Evolutionary conservation across 768 basidiomycete species (phyloP), one percentile per base, ranked within the genome.

Genomic region (Naganishia onofrii): DNA sequence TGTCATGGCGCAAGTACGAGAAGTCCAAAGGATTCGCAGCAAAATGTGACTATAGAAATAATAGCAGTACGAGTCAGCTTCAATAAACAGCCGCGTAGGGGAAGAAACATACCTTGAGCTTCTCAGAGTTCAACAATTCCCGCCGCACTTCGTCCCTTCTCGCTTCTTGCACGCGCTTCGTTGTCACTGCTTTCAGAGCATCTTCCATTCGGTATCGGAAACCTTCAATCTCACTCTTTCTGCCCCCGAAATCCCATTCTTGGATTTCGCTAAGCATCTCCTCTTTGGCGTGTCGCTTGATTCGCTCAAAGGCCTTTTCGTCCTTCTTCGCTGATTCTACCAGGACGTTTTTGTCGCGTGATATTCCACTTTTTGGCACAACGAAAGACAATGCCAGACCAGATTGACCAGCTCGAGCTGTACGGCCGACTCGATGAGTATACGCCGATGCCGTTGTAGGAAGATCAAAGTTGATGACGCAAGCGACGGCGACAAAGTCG

Each of bases 141-240:
- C 88, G 83, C 81, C 95, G 93, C 75, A 98, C 82, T 81, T 98
- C 95, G 81, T 94, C 95, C 55, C 96, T 84, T 74, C 93, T 84
- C 1, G 96, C 96, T 81, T 99, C 95, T 73, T 88, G 86, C 71
- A 98, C 87, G 8, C 89, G 87, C 68, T 87, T 88, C 74, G 88
- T 85, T 67, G 96, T 98, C 12, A 96, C 93, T 55, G 89, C 86
- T 73, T 92, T 85, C 75, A 98, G 78, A 1, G 92, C 96, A 77
- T 98, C 96, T 77, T 95, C 92, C 95, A 97, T 97, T 57, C 96
- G 86, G 82, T 99, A 99, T 77, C 94, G 84, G 83, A 99, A 99
- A 26, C 92, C 93, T 75, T 99, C 94, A 23, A 98, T 92, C 84
- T 96, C 81, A 23, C 73, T 90, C 78, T 88, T 91, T 89, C 90